These are phyloP conservation scores for Moesziomyces sp. DNA, from an alignment of 1,284 basidiomycete genomes.

Conservation along the genomic window DNA sequence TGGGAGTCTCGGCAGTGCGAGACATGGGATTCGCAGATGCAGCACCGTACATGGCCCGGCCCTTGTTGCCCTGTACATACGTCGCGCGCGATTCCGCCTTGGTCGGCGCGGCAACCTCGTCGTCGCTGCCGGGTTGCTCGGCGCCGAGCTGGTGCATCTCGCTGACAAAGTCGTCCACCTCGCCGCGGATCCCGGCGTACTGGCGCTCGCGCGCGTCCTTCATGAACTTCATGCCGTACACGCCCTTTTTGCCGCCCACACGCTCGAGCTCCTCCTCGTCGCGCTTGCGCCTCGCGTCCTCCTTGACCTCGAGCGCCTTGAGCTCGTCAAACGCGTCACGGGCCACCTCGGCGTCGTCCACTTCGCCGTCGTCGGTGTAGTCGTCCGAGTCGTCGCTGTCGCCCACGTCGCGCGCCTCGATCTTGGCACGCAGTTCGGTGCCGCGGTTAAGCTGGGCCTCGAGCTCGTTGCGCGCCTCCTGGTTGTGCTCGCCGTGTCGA, in stretches of 20 bases:
- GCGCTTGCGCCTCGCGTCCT: conserved; percentile 25
- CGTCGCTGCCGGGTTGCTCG: conserved; percentile 22
- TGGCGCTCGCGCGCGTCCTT: conserved; percentile 62
- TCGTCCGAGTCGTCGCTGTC: conserved; percentile 33
- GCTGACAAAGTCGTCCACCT: conserved; percentile 53
- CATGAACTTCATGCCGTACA: conserved; percentile 68
- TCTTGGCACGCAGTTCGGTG: conserved; percentile 47
- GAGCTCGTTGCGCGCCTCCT: conserved; percentile 58
- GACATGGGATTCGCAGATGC: conserved; percentile 1
- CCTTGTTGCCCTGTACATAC: conserved; percentile 44
- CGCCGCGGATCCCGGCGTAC: conserved; percentile 40
- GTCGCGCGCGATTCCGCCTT: conserved; percentile 13
- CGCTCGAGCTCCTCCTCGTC: conserved; percentile 45
- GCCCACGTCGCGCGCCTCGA: conserved; percentile 51
- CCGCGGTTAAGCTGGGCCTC: conserved; percentile 58
- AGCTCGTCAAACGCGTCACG: conserved; percentile 58
- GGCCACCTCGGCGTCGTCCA: conserved; percentile 8
- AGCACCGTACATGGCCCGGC: conserved; percentile 54
- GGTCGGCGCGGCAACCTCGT: conserved; percentile 13
- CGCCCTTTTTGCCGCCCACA: conserved; percentile 54
- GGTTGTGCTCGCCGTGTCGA: conserved; percentile 42
- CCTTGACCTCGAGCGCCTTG: conserved; percentile 36
- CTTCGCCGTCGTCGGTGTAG: conserved; percentile 1
- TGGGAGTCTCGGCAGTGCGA: no score
- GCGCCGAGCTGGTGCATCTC: conserved; percentile 34